These are phyloP conservation scores for Ormosia semicastrata DNA, from an alignment of 306 rosid genomes.

Conservation along the genomic window DNA sequence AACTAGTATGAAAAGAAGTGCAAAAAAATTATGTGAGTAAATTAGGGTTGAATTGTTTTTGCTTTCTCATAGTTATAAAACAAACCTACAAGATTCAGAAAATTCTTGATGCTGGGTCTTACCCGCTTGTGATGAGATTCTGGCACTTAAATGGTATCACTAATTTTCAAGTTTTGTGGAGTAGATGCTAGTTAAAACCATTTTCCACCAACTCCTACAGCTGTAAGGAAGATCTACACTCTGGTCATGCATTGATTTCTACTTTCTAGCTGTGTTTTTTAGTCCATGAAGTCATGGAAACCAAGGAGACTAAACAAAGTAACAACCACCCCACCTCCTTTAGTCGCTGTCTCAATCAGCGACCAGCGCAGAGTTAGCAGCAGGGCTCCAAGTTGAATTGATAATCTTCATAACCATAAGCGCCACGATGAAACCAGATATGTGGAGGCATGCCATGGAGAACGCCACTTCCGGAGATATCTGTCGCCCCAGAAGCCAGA, in stretches of 20 bases:
- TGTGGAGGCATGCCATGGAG: constrained; percentile 30
- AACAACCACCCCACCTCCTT: neutral
- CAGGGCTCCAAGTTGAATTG: constrained; percentile 46
- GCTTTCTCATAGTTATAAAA: too few relatives aligned
- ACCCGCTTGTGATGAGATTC: too few relatives aligned
- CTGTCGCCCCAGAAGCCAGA: too few relatives aligned
- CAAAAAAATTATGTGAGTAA: too few relatives aligned
- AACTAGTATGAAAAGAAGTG: too few relatives aligned
- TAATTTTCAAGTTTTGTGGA: too few relatives aligned
- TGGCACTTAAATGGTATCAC: too few relatives aligned
- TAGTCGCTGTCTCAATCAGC: neutral
- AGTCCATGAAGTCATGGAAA: neutral
- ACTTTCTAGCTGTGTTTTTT: neutral
- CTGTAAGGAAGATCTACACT: neutral
- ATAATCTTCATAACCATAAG: constrained; percentile 25
- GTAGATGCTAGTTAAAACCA: neutral
- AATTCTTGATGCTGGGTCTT: too few relatives aligned
- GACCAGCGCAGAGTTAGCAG: constrained; percentile 45
- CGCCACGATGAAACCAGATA: constrained; percentile 40
- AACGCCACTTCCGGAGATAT: too few relatives aligned
- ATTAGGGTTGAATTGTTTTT: too few relatives aligned
- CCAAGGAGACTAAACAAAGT: neutral
- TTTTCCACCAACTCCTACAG: neutral
- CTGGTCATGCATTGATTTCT: neutral
- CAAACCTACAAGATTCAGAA: too few relatives aligned